A percentile compares a stretch with the other conserved stretches of the same genome.
Evolutionary conservation across 106 monocot species (phyloP).

Genomic region (Phalaenopsis equestris): DNA sequence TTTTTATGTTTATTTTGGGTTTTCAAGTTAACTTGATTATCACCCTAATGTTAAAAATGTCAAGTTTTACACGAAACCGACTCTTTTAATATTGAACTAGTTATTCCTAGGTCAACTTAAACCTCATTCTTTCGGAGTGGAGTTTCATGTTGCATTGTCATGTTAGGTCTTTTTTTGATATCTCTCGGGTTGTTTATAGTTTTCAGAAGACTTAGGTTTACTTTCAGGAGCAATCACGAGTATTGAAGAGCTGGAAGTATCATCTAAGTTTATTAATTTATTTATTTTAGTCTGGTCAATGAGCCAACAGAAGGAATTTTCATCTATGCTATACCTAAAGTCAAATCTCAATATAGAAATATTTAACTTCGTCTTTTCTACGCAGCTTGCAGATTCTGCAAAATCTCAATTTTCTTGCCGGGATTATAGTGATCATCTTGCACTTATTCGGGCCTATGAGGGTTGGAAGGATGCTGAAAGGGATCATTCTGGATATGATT

Average conservation of each 20-base stretch:
- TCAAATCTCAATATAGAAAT: not conserved
- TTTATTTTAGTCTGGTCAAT: not conserved
- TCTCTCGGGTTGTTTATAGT: no score
- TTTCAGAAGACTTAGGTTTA: no score
- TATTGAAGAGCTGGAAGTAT: not conserved
- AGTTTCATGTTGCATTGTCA: no score
- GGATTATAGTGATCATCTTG: constrained; percentile 97
- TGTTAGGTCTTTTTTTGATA: no score
- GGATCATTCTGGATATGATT: constrained; percentile 83
- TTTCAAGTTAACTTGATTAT: no score
- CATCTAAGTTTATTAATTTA: not conserved
- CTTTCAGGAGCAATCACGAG: not conserved
- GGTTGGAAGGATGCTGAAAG: constrained; percentile 94
- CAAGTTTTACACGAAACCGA: no score
- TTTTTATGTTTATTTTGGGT: no score
- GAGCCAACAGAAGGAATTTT: not conserved
- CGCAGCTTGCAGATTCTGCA: constrained; percentile 95
- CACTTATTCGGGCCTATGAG: constrained; percentile 77
- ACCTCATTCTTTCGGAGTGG: no score
- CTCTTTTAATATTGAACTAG: no score
- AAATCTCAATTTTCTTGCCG: constrained; percentile 84
- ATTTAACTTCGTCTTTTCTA: not conserved
- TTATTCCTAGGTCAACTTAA: no score
- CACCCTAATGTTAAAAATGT: no score
- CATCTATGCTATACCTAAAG: not conserved